These are phyloP conservation scores for Hirsutella minnesotensis DNA, from an alignment of 2,329 filamentous ascomycete species.

Conservation along the genomic window DNA sequence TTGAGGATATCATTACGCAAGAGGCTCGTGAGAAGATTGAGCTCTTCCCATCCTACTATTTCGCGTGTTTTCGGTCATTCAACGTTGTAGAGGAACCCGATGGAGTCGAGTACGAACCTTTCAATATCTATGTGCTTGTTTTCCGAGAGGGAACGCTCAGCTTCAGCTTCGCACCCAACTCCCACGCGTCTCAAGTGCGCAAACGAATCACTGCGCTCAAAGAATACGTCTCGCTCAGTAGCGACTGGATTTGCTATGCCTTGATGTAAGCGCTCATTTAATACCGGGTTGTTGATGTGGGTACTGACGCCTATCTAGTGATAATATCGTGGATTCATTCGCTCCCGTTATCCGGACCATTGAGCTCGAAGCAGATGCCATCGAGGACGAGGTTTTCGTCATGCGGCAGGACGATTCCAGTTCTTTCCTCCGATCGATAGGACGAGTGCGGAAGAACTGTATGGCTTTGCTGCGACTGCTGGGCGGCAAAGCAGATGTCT, in stretches of 20 bases:
- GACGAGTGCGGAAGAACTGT: slow-evolving; percentile 83
- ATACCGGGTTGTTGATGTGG: no score
- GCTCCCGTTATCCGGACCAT: slow-evolving; percentile 80
- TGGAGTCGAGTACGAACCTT: slow-evolving; percentile 78
- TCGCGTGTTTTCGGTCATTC: slow-evolving; percentile 94
- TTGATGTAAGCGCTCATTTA: slow-evolving; percentile 91
- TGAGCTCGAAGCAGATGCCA: slow-evolving; percentile 78
- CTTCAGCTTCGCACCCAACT: slow-evolving; percentile 83
- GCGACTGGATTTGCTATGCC: slow-evolving; percentile 98
- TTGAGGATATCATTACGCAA: slow-evolving; percentile 91
- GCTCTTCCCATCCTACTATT: slow-evolving; percentile 94
- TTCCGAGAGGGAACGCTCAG: slow-evolving; percentile 92
- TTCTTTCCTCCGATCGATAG: slow-evolving; percentile 76
- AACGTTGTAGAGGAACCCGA: slow-evolving; percentile 65
- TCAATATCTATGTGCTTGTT: slow-evolving; percentile 94
- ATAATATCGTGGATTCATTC: slow-evolving; percentile 95
- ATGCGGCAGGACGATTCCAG: slow-evolving; percentile 84
- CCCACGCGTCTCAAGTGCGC: slow-evolving; percentile 78
- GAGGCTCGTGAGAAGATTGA: slow-evolving; percentile 98
- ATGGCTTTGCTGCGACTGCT: slow-evolving; percentile 88
- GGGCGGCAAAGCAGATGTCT: slow-evolving; percentile 95
- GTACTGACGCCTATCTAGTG: slow-evolving; percentile 40
- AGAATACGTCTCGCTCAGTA: slow-evolving; percentile 87
- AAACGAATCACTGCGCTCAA: slow-evolving; percentile 86
- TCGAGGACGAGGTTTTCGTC: slow-evolving; percentile 92